Evolutionary conservation across 371 early-diverging fungal genomes (phyloP), one percentile per base, ranked within the genome.

Genomic region (Zychaea mexicana): DNA sequence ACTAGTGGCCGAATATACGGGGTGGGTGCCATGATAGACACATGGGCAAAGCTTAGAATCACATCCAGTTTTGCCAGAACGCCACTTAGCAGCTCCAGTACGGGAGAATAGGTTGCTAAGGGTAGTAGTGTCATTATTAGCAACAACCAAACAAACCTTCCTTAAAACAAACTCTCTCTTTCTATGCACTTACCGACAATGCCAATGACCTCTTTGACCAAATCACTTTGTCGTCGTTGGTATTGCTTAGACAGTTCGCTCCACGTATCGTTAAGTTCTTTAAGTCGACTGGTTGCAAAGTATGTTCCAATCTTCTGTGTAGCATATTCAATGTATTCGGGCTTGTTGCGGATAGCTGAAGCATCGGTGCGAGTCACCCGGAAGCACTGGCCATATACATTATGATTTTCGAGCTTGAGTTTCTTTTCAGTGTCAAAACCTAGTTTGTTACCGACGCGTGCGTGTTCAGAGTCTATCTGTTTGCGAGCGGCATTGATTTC

Each of bases 261-360:
- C 67, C 83, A 87, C 17, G 76, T 58, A 13, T 71, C 69, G 67
- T 82, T 88, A 39, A 92, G 62, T 8, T 65, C 61, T 36, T 89
- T 81, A 66, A 98, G 64, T 24, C 71, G 77, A 7, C 78, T 61
- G 0, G 95, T 97, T 0, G 96, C 93, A 70, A 97, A 97, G 13
- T 88, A 81, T 0, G 93, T 92, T 8, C 98, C 98, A 21, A 90
- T 86, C 68, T 95, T 96, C 63, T 91, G 93, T n/a, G 96, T 95
- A 7, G 93, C 66, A 39, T 95, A 82, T 75, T 98, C 97, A 57
- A 90, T 90, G 66, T 88, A 94, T 52, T 82, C 82, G 21, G 82
- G 68, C 55, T 86, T 85, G 58, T 90, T 88, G 39, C 87, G 72
- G n/a, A 79, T 49, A n/a, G 42, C 65, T 22, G 66, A 52, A 13